Evolutionary conservation across 768 basidiomycete species (phyloP), one percentile per base, ranked within the genome.

Genomic region (Lactarius hengduanensis): DNA sequence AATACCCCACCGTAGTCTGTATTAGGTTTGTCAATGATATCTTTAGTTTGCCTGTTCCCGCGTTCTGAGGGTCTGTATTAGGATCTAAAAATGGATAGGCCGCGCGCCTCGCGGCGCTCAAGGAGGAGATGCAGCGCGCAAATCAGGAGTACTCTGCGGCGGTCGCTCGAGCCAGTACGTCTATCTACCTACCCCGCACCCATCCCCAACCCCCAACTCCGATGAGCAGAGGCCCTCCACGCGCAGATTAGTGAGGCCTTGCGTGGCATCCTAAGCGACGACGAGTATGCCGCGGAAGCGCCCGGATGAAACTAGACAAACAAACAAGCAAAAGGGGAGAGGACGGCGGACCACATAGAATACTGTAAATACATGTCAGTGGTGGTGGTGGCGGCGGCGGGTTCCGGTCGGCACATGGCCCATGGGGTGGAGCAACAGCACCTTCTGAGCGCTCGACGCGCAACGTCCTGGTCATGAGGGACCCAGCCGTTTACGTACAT

Each of bases 91-190:
- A 34, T 40, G 57, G 26, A 67, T 67, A 91, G 88, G 89, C 89
- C 1, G 80, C 79, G 68, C 82, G 93, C n/a, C 76, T 94, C 15
- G 79, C 86, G 71, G 77, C 72, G 0, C 76, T 95, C 3, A 90
- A 95, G 73, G 79, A 81, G 3, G 87, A 92, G 73, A 88, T 93
- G 86, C 76, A 80, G 11, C 70, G 76, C 4, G 91, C 87, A 0
- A 95, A 96, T 71, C 83, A 81, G 36, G 92, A 95, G 63, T 96
- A 96, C 69, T 75, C 81, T 8, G 79, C 78, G 30, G 91, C 91
- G 1, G 84, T 96, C 2, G 80, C 84, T 63, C 86, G 90, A 63
- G 88, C 92, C 1, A 92, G 93, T 93, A 60, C 74, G 90, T 83
- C 30, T 30, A 30, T 20, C 10, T 11, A 28, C 53, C 30, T 10